These are phyloP conservation scores for Ganoderma lucidum DNA, from an alignment of 1,284 basidiomycete genomes.

Conservation along the genomic window DNA sequence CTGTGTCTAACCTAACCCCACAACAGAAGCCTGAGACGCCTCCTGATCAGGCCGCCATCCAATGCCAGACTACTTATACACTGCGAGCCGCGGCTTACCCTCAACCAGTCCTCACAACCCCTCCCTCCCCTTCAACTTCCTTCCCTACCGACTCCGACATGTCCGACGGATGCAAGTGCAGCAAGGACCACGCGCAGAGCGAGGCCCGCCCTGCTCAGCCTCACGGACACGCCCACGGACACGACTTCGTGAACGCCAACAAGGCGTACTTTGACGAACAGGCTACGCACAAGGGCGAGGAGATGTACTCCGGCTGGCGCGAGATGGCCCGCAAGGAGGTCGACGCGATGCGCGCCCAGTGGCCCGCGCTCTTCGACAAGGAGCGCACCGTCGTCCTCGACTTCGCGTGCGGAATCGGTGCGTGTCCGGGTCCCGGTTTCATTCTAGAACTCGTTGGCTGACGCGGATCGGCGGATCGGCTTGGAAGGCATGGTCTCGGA, in stretches of 20 bases:
- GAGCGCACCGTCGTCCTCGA: conserved; percentile 67
- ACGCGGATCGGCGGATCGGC: background rate
- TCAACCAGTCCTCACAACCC: background rate
- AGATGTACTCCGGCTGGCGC: conserved; percentile 39
- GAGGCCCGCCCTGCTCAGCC: background rate
- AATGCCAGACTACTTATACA: background rate
- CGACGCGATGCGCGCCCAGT: conserved; percentile 50
- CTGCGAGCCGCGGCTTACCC: background rate
- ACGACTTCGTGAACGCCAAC: conserved; percentile 42
- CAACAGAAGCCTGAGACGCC: background rate
- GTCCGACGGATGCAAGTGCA: background rate
- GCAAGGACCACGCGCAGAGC: background rate
- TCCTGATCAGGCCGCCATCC: background rate
- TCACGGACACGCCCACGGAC: conserved; percentile 19
- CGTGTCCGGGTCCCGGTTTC: conserved; percentile 16
- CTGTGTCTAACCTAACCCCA: background rate
- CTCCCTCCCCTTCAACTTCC: background rate
- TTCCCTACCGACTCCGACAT: background rate
- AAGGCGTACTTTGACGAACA: conserved; percentile 42
- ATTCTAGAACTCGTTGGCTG: background rate
- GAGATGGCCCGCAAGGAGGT: conserved; percentile 46
- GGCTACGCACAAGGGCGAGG: conserved; percentile 37
- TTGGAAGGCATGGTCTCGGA: conserved; percentile 63
- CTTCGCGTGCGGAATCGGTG: conserved; percentile 76
- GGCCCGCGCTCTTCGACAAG: conserved; percentile 55